These are phyloP conservation scores for Sindora glabra DNA, from an alignment of 306 rosid species.

Conservation along the genomic window DNA sequence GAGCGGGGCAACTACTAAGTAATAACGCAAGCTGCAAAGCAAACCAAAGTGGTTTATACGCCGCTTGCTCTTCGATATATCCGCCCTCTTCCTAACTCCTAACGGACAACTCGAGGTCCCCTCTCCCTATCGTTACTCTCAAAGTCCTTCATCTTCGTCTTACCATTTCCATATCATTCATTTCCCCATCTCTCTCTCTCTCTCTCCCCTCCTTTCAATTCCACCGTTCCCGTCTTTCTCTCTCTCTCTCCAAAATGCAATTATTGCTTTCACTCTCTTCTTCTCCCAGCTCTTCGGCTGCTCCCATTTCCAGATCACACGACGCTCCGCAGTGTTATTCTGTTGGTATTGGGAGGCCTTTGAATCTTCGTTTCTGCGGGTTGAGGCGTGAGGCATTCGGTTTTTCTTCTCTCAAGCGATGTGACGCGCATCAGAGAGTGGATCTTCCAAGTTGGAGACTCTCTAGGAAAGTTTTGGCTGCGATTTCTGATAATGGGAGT, in stretches of 20 bases:
- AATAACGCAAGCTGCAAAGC: background rate
- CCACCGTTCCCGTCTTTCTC: constrained; percentile 2
- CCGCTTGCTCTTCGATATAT: constrained; percentile 57
- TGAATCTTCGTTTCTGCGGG: constrained; percentile 81
- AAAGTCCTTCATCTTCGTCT: background rate
- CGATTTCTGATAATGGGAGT: constrained; percentile 59
- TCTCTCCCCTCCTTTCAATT: background rate
- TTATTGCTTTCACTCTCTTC: constrained; percentile 60
- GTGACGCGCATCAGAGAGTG: background rate
- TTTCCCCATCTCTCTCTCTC: constrained; percentile 5
- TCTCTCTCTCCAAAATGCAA: constrained; percentile 49
- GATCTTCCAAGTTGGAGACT: constrained; percentile 15
- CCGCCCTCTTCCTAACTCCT: constrained; percentile 47
- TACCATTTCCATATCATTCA: background rate
- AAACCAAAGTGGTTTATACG: constrained; percentile 36
- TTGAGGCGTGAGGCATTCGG: constrained; percentile 59
- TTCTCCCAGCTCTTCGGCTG: constrained; percentile 38
- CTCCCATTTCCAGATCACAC: constrained; percentile 45
- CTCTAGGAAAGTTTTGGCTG: constrained; percentile 31
- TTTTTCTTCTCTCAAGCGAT: constrained; percentile 34
- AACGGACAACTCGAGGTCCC: constrained; percentile 64
- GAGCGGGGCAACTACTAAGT: background rate
- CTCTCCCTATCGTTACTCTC: background rate
- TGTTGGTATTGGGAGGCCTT: constrained; percentile 18
- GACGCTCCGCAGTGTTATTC: constrained; percentile 1